Evolutionary conservation across 2,329 filamentous ascomycete genomes (phyloP).

Genomic region (Fusarium xyrophilum): DNA sequence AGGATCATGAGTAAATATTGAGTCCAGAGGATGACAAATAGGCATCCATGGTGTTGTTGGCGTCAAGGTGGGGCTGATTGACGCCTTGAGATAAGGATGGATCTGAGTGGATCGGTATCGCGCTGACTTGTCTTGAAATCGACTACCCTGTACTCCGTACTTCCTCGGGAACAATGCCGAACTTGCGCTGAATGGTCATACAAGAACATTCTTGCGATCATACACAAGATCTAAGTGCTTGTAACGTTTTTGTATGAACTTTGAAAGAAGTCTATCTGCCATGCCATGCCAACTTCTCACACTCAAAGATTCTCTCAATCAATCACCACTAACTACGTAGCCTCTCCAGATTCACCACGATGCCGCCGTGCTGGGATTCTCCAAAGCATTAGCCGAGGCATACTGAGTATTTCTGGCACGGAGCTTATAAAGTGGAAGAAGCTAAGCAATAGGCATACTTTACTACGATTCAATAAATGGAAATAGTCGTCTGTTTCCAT

Average conservation of each 20-base stretch:
- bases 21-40: conserved; percentile 33
- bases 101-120: not conserved
- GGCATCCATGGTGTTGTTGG: not conserved
- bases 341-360: not conserved
- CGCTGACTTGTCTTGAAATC: not conserved
- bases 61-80: conserved; percentile 40
- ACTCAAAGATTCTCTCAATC: too few species aligned
- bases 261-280: too few species aligned
- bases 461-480: not conserved
- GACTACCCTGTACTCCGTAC: not conserved
- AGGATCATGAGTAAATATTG: conserved; percentile 2
- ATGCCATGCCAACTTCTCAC: too few species aligned
- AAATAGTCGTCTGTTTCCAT: not conserved
- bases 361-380: not conserved
- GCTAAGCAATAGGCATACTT: not conserved
- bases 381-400: not conserved
- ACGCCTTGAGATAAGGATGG: conserved; percentile 21
- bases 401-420: too few species aligned
- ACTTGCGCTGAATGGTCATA: not conserved
- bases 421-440: not conserved
- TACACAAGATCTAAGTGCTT: not conserved
- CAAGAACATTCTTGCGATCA: not conserved
- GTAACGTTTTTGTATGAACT: not conserved
- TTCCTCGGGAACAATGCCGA: not conserved
- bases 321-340: too few species aligned